Base-by-base conservation (phyloP, 1,139 yeast species). In the Petasospora fabianii region DNA sequence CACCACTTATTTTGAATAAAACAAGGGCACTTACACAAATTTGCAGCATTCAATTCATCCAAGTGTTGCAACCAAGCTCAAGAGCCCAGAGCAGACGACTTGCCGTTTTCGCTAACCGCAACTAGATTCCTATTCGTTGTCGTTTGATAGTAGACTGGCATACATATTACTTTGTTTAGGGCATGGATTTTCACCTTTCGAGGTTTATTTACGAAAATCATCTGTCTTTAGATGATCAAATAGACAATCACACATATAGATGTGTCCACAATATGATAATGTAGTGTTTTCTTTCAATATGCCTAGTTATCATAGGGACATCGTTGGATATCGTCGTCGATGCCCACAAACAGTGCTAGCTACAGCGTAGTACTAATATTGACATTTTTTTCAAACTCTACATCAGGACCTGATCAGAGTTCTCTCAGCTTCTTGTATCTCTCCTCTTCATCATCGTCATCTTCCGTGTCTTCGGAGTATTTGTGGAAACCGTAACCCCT, bases 91-190 rank as follows among this genome's bases (percentile, higher is more conserved):
- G 32, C 28, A 13, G 36, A 15, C 19, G 19, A 21, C 11, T 15
- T 43, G 58, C 56, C 50, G 49, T 51, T 54, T 54, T 54, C 58
- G 58, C 58, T 54, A 54, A 54, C 58, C 58, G 55, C 58, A 54
- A 53, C 56, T 51, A 50, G n/a, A 27, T 36, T 39, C 53, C 53
- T 42, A 49, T 52, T 48, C 38, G 57, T 53, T 54, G 58, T 53
- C 53, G 58, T 54, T 54, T 54, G 58, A 54, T 54, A 54, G 58
- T 54, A 53, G 55, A 50, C 55, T 48, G 50, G 58, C 56, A 50
- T 50, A 51, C 34, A 31, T 31, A 27, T 26, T 16, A 19, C 32
- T 16, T 13, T 22, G 27, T 31, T 21, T 22, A 22, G 20, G 28
- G 6, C 22, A n/a, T n/a, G n/a, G n/a, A n/a, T n/a, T n/a, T n/a